Evolutionary conservation across 257 asterid genomes (phyloP), one percentile per base, ranked within the genome.

Genomic region (Pogostemon cablin): DNA sequence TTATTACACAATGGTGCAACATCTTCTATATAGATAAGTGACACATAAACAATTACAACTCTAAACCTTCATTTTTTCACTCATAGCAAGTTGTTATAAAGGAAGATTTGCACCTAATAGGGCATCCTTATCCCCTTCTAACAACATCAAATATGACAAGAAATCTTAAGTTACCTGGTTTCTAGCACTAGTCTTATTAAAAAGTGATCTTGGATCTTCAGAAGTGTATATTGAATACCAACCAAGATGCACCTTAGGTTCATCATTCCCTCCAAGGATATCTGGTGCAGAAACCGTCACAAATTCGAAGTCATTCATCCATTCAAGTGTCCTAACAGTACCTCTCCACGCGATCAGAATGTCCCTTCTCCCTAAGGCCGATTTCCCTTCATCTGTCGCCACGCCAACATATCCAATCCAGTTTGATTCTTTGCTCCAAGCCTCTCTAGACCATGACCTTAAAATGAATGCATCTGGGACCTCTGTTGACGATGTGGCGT

Each of bases 351-450:
- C 87, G 5, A 90, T 49, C 77, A 90, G 50, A 53, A 93, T 85
- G 32, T 93, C 98, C 73, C 98, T 85, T 15, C 98, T 74, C 4
- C 97, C 98, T 34, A 93, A 43, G 4, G 67, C 84, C 2, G 6
- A 3, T 40, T 82, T 85, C 65, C 95, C 97, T 56, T 82, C 95
- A 40, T 93, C 96, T 0, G 95, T 90, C 0, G 97, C 92, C 83
- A 90, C 98, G 1, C 91, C 97, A 38, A 88, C 84, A 50, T 65
- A 93, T 46, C 98, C 98, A 0, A 93, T 90, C 95, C 96, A 93
- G 56, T 93, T 93, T 0, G 97, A 90, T 37, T 90, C 96, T 79
- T 74, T 87, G 58, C 87, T 83, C 98, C 97, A 88, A 0, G 91
- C 88, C 73, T 88, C 96, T 11, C 93, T 75, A 0, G 96, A 85